Evolutionary conservation across 1,284 basidiomycete species (phyloP), one percentile per base, ranked within the genome.

Genomic region (Rhodotorula sp.): DNA sequence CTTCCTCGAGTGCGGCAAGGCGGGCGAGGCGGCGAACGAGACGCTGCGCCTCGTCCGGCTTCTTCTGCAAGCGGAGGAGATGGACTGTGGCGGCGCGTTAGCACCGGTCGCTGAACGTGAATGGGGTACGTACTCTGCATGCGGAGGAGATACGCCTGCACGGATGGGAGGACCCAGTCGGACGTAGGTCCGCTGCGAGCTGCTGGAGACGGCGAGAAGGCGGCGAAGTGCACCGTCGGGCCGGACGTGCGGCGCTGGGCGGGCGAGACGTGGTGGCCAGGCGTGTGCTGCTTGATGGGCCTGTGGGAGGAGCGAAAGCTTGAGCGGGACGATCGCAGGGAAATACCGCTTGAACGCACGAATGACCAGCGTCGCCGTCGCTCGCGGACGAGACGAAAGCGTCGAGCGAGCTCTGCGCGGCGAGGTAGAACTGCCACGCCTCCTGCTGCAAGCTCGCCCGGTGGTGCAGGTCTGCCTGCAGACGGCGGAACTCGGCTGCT

Each of bases 141-240:
- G 29, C 88, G 85, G 32, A 95, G 81, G 27, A 94, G 84, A 17
- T 86, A 82, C 2, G 88, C 88, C 17, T 91, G 82, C 6, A 91
- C 80, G 9, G 85, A 83, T 0, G 92, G 90, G 17, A 88, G 85
- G n/a, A 92, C 80, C 13, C 87, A 82, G 60, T 91, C 90, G 50
- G 78, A 70, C 25, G 66, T 70, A 10, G 60, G 29, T 34, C 81
- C 80, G 17, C 79, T 84, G 58, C 86, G 46, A 32, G 83, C 83
- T 34, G 84, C 86, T 69, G n/a, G 73, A 37, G 71, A 60, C 21
- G 69, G 41, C 71, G 71, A 76, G 70, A 41, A 36, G 10, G 48
- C 37, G 6, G 66, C 55, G 29, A 67, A 67, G 55, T 64, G 61
- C n/a, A 61, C 41, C 39, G 51, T 37, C 19, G 48, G 61, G 8